Percentiles rank a stretch among this genome's conserved stretches.
Evolutionary conservation across 352 stramenopile genomes (phyloP).

Genomic region (Aphanomyces cochlioides): DNA sequence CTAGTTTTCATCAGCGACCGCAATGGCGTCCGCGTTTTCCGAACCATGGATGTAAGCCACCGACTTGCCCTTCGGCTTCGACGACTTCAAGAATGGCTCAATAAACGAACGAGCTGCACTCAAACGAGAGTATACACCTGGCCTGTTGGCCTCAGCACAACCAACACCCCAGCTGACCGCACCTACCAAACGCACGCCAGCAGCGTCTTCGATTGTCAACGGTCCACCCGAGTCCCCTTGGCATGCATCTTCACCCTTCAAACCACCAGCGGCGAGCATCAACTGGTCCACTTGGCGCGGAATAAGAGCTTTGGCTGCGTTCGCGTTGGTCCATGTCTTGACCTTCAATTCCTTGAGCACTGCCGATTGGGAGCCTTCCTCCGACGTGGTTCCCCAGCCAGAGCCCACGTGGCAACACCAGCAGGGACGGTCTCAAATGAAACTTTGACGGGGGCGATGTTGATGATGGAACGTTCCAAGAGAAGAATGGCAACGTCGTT

Average conservation of each 20-base stretch:
- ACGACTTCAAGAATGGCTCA: neutral
- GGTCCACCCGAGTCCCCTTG: neutral
- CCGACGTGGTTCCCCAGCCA: neutral
- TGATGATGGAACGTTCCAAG: slow-evolving; percentile 33
- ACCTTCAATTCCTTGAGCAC: neutral
- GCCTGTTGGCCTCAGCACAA: neutral
- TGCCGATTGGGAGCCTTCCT: neutral
- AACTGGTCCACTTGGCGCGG: neutral
- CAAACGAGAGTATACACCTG: neutral
- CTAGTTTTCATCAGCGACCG: too few relatives aligned
- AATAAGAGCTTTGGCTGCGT: neutral
- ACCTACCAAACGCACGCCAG: neutral
- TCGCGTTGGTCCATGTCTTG: neutral
- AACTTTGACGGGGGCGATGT: neutral
- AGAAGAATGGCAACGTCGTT: slow-evolving; percentile 64
- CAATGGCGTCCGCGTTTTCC: too few relatives aligned
- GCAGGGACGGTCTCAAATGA: neutral
- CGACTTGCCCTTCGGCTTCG: too few relatives aligned
- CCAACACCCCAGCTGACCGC: neutral
- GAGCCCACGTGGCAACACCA: neutral
- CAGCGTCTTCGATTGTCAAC: neutral
- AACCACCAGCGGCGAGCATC: neutral
- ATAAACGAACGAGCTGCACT: neutral
- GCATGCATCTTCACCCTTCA: neutral
- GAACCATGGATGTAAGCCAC: too few relatives aligned